A percentile compares a stretch with the other conserved stretches of the same genome.
Conservation (phyloP, 805 yeast genomes). For the Pichia cabralensis region DNA sequence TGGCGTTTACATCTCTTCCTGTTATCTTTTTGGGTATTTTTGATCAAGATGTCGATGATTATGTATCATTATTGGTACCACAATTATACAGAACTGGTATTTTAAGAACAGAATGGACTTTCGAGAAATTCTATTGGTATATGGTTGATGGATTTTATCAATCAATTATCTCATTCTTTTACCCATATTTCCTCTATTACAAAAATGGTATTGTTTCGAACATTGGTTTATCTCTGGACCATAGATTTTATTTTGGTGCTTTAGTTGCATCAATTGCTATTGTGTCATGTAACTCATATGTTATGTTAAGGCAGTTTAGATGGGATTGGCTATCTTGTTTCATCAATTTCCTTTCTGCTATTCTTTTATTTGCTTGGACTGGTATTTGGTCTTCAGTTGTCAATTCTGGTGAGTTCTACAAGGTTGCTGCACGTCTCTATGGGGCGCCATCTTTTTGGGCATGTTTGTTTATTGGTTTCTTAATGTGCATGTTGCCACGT, state of each 20-base stretch:
- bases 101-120: slow-evolving; percentile 60
- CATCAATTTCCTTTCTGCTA: slow-evolving; percentile 45
- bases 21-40: slow-evolving; percentile 69
- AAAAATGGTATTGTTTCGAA: slow-evolving; percentile 33
- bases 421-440: slow-evolving; percentile 54
- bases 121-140: slow-evolving; percentile 58
- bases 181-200: slow-evolving; percentile 51
- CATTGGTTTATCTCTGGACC: slow-evolving; percentile 46
- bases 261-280: slow-evolving; percentile 59
- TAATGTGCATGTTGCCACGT: slow-evolving; percentile 59
- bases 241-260: slow-evolving; percentile 64
- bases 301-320: slow-evolving; percentile 57
- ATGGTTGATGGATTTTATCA: slow-evolving; percentile 74
- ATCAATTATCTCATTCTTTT: slow-evolving; percentile 60
- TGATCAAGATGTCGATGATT: slow-evolving; percentile 71
- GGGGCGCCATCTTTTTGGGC: slow-evolving; percentile 62
- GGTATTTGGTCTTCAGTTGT: slow-evolving; percentile 62
- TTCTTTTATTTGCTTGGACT: slow-evolving; percentile 64
- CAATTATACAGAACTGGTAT: slow-evolving; percentile 70
- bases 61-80: slow-evolving; percentile 62
- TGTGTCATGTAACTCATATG: slow-evolving; percentile 55
- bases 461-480: slow-evolving; percentile 51
- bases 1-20: slow-evolving; percentile 77
- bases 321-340: slow-evolving; percentile 73
- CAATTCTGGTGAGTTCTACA: slow-evolving; percentile 50